Percentiles rank a stretch among this genome's conserved stretches.
phyloP scores from a whole-genome alignment of 1,284 basidiomycete species.

The Acaromyces ingoldii region DNA sequence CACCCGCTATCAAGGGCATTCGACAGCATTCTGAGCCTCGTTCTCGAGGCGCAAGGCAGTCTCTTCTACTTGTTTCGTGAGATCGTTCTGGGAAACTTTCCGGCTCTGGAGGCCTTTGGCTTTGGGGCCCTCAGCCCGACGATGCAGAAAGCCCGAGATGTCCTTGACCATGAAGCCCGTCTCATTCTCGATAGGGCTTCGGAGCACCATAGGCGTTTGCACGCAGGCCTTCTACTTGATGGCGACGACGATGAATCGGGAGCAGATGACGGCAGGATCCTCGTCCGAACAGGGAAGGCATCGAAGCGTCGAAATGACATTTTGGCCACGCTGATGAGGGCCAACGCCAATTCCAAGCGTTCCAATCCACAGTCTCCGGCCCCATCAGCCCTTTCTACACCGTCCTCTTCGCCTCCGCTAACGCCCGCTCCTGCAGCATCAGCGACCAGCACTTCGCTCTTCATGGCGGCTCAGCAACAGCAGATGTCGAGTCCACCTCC shows the following conservation, averaged over 20 bases:
- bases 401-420: not conserved
- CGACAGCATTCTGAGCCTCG: slow-evolving; percentile 2
- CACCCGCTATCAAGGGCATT: slow-evolving; percentile 9
- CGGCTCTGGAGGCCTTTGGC: not conserved
- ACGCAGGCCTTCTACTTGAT: not conserved
- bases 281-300: not conserved
- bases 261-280: not conserved
- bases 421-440: not conserved
- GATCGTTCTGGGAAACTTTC: slow-evolving; percentile 8
- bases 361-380: not conserved
- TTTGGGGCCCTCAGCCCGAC: not conserved
- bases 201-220: not conserved
- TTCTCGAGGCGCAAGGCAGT: not conserved
- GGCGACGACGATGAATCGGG: not conserved
- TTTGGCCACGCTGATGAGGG: not conserved
- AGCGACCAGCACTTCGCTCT: too few relatives aligned
- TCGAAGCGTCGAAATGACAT: not conserved
- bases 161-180: not conserved
- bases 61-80: not conserved
- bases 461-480: too few relatives aligned
- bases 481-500: not conserved
- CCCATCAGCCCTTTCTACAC: too few relatives aligned
- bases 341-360: not conserved
- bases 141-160: slow-evolving; percentile 1
- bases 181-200: slow-evolving; percentile 1